Base-by-base conservation (phyloP, 768 basidiomycete genomes). In the Termitomyces sp. region DNA sequence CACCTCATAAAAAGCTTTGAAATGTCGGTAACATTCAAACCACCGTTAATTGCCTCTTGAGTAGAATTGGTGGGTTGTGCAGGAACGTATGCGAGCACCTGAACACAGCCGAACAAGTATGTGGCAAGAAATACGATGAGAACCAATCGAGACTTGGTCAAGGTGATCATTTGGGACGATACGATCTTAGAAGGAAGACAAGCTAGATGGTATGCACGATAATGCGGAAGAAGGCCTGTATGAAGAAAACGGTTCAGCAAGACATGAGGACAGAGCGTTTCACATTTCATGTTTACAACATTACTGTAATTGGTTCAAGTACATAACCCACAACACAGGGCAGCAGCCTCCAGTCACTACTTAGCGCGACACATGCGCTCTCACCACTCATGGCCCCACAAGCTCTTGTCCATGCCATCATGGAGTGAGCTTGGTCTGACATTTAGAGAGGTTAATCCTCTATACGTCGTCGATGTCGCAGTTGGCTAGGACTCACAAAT, bases 1-100 rank as follows among this genome's bases (percentile, higher is more conserved):
- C 86, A 89, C 60, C 82, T 77, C 56, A 89, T 65, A 62, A 76
- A 70, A 50, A 94, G 75, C 24, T 74, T 77, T 3, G 85, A 86
- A 32, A 75, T 70, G 62, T 86, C 86, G 1, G 81, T 80, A 22
- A 78, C 71, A 67, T 86, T 84, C 50, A 77, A 66, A 13, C 74
- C 76, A 18, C 74, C 74, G 9, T 69, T 70, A 54, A 75, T 73
- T 65, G 75, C 69, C 32, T 66, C 69, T 20, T 69, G 61, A 0
- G 88, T 85, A 56, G 81, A 75, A 68, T 94, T 94, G 34, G 87
- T 87, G 16, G 88, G 78, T 12, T 72, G 67, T 3, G 92, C 92
- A 0, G 92, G 91, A 60, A 90, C 80, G 68, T 92, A 94, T 49
- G 74, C 74, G 20, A 59, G 59, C 49, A 69, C 70, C 34, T 54